Conservation (phyloP, 2,329 filamentous ascomycete species). For the Fusarium gaditjirri region DNA sequence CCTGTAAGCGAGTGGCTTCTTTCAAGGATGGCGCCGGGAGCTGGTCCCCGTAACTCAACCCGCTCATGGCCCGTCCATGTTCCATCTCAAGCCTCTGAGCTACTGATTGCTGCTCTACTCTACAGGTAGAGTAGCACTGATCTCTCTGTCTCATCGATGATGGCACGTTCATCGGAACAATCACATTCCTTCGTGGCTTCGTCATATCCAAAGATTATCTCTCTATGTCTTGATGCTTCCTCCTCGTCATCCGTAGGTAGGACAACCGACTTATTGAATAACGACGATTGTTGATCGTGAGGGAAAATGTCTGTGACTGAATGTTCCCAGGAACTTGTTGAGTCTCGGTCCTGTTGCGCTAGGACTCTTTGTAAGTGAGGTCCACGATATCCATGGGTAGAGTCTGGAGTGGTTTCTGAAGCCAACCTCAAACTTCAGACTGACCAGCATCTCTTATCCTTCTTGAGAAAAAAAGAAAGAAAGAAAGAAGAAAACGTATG, state of each 20-base stretch:
- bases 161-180: constrained; percentile 34
- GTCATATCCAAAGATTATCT: constrained; percentile 15
- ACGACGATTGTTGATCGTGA: constrained; percentile 28
- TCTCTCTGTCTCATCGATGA: constrained; percentile 35
- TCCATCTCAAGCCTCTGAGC: constrained; percentile 22
- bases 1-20: constrained; percentile 21
- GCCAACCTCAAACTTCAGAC: constrained; percentile 16
- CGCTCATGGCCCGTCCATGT: constrained; percentile 27
- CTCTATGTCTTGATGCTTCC: constrained; percentile 5
- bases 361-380: constrained; percentile 19
- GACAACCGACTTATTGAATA: constrained; percentile 22
- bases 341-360: constrained; percentile 2
- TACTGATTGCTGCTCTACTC: neutral
- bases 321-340: neutral
- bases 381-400: constrained; percentile 3
- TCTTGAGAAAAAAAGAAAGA: constrained; percentile 20
- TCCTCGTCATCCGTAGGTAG: constrained; percentile 19
- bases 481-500: too few relatives aligned
- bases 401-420: constrained; percentile 16
- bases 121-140: constrained; percentile 14
- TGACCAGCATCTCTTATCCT: constrained; percentile 5
- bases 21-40: constrained; percentile 39
- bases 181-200: constrained; percentile 41
- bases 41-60: constrained; percentile 35
- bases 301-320: constrained; percentile 31